Percentiles rank a stretch among this genome's conserved stretches.
phyloP scores from a whole-genome alignment of 805 yeast genomes.

The Starmerella davenportii region DNA sequence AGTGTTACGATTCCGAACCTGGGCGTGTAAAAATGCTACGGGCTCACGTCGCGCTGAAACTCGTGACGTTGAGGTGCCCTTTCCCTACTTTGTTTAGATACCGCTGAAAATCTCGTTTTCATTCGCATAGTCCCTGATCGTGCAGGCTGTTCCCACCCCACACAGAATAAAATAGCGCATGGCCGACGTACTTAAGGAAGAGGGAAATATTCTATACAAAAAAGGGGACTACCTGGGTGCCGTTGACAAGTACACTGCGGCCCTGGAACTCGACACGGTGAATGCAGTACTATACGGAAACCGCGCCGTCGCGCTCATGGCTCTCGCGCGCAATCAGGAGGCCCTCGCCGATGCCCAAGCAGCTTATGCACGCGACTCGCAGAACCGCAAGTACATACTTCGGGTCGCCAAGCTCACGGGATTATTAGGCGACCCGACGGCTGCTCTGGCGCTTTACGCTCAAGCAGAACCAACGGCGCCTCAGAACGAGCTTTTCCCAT shows the following conservation, averaged over 20 bases:
- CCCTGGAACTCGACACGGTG: conserved; percentile 23
- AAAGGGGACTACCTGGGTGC: conserved; percentile 22
- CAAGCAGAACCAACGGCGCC: conserved; percentile 13
- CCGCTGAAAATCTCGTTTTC: too few species aligned
- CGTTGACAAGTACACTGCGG: conserved; percentile 21
- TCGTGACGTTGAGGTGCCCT: too few species aligned
- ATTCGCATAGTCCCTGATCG: too few species aligned
- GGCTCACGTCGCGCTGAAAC: too few species aligned
- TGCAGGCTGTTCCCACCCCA: too few species aligned
- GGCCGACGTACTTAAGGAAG: conserved; percentile 21
- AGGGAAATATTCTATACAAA: conserved; percentile 26
- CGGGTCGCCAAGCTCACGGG: conserved; percentile 25
- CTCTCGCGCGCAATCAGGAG: conserved; percentile 18
- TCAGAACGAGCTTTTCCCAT: conserved; percentile 18
- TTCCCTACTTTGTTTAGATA: too few species aligned
- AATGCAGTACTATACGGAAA: conserved; percentile 25
- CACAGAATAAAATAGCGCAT: too few species aligned
- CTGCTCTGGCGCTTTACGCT: conserved; percentile 20
- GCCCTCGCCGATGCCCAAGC: conserved; percentile 23
- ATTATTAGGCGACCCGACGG: conserved; percentile 22
- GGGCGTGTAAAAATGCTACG: too few species aligned
- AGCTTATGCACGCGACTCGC: conserved; percentile 21
- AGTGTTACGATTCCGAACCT: too few species aligned
- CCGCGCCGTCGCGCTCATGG: conserved; percentile 26
- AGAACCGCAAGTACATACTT: conserved; percentile 21